Evolutionary conservation across 345 rosid genomes (phyloP).

Genomic region (Anacardium occidentale): DNA sequence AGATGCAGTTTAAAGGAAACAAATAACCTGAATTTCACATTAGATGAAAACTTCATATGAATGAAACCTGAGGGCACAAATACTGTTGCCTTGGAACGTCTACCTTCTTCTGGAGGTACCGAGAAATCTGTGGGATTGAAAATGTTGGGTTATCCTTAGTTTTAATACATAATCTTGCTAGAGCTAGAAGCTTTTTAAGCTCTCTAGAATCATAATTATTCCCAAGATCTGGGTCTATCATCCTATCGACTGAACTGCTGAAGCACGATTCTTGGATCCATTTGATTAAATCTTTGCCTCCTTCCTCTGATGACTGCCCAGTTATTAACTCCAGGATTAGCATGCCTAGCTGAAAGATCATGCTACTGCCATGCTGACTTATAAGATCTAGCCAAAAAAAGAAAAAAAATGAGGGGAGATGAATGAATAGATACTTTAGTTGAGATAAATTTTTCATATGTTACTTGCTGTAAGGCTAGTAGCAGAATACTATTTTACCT

Average conservation of each 20-base stretch:
- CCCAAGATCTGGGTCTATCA: constrained; percentile 93
- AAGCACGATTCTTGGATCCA: constrained; percentile 77
- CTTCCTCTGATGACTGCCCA: constrained; percentile 80
- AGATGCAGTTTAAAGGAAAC: constrained; percentile 23
- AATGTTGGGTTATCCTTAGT: constrained; percentile 55
- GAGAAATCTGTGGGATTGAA: constrained; percentile 53
- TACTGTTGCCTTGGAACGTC: constrained; percentile 20
- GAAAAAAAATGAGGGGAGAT: not conserved
- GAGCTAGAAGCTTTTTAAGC: constrained; percentile 67
- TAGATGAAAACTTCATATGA: not conserved
- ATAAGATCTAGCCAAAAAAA: constrained; percentile 51
- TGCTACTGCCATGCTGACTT: constrained; percentile 46
- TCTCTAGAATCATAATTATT: constrained; percentile 55
- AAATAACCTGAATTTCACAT: not conserved
- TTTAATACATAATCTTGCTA: constrained; percentile 72
- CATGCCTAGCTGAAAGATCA: constrained; percentile 83
- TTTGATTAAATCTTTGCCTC: constrained; percentile 55
- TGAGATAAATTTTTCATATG: not conserved
- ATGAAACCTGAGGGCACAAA: not conserved
- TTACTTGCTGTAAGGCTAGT: not conserved
- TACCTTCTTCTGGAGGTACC: constrained; percentile 72
- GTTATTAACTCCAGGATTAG: constrained; percentile 83
- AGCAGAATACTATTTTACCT: constrained; percentile 39
- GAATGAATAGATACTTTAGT: not conserved
- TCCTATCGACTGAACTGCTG: constrained; percentile 60